These are phyloP conservation scores for Phoma sp. DNA, from an alignment of 2,329 filamentous ascomycete species.

Conservation along the genomic window DNA sequence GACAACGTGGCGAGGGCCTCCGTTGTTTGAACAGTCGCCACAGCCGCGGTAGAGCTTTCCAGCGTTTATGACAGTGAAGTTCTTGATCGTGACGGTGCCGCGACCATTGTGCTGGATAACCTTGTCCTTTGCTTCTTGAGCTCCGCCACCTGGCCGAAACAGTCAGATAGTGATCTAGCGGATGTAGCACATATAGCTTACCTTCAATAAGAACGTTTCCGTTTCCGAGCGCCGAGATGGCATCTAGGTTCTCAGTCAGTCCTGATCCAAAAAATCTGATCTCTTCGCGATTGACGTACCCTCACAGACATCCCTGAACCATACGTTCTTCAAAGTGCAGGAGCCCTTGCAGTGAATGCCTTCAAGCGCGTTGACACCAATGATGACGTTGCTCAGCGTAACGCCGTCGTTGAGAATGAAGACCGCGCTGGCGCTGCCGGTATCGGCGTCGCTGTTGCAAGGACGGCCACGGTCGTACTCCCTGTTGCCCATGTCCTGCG, in stretches of 20 bases:
- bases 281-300: not conserved
- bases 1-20: slow-evolving; percentile 48
- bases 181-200: too few relatives aligned
- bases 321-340: slow-evolving; percentile 48
- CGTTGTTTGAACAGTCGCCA: slow-evolving; percentile 51
- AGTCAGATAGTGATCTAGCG: too few relatives aligned
- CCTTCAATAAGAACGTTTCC: slow-evolving; percentile 38
- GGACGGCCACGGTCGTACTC: slow-evolving; percentile 17
- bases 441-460: slow-evolving; percentile 20
- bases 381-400: slow-evolving; percentile 59
- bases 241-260: slow-evolving; percentile 10
- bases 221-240: slow-evolving; percentile 25
- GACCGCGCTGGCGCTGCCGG: slow-evolving; percentile 47
- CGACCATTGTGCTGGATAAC: slow-evolving; percentile 42
- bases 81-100: slow-evolving; percentile 35
- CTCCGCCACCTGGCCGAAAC: slow-evolving; percentile 31
- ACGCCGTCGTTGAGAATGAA: slow-evolving; percentile 58
- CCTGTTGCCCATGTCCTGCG: slow-evolving; percentile 16
- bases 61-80: slow-evolving; percentile 52
- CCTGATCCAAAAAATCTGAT: not conserved
- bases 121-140: slow-evolving; percentile 35
- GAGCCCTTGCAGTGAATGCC: slow-evolving; percentile 57
- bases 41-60: slow-evolving; percentile 35
- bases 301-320: slow-evolving; percentile 32
- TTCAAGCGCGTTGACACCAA: slow-evolving; percentile 56